Percentiles rank a stretch among this genome's conserved stretches.
Conservation (phyloP, 208 protist species). For the Novymonas esmeraldas region DNA sequence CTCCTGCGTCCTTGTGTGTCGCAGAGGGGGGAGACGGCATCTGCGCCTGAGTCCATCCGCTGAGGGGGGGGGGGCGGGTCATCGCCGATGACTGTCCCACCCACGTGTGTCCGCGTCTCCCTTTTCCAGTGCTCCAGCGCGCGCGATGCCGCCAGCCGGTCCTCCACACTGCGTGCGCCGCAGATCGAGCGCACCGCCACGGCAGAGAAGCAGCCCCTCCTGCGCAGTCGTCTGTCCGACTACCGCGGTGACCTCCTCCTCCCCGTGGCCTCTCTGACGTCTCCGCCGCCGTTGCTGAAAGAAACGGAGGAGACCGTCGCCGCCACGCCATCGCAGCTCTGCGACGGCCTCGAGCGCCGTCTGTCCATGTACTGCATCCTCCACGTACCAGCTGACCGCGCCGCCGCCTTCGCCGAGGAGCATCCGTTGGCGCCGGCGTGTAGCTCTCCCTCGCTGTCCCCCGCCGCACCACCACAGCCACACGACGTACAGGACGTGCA, state of each 20-base stretch:
- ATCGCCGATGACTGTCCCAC: slow-evolving; percentile 8
- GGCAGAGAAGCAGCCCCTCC: background rate
- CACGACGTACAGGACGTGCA: background rate
- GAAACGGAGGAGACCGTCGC: background rate
- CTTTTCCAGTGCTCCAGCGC: slow-evolving; percentile 7
- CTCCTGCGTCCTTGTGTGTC: too few relatives aligned
- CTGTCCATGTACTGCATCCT: slow-evolving; percentile 51
- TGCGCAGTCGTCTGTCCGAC: slow-evolving; percentile 23
- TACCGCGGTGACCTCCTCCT: slow-evolving; percentile 35
- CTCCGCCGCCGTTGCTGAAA: background rate
- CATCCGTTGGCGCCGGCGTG: slow-evolving; percentile 6
- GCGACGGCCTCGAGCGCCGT: slow-evolving; percentile 34
- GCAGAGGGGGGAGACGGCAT: too few relatives aligned
- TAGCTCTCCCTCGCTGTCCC: background rate
- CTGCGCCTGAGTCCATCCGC: too few relatives aligned
- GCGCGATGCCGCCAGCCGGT: background rate
- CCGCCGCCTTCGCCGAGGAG: slow-evolving; percentile 9
- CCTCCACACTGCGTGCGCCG: too few relatives aligned
- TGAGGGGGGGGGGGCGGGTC: too few relatives aligned
- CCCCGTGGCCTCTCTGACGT: slow-evolving; percentile 10
- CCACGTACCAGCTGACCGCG: slow-evolving; percentile 20
- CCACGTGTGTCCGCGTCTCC: slow-evolving; percentile 14
- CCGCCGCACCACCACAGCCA: background rate
- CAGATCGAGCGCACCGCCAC: background rate
- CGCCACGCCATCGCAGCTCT: slow-evolving; percentile 19